A percentile compares a stretch with the other conserved stretches of the same genome.
These are phyloP conservation scores for Boletus sp. DNA, from an alignment of 768 basidiomycete species.

Conservation along the genomic window DNA sequence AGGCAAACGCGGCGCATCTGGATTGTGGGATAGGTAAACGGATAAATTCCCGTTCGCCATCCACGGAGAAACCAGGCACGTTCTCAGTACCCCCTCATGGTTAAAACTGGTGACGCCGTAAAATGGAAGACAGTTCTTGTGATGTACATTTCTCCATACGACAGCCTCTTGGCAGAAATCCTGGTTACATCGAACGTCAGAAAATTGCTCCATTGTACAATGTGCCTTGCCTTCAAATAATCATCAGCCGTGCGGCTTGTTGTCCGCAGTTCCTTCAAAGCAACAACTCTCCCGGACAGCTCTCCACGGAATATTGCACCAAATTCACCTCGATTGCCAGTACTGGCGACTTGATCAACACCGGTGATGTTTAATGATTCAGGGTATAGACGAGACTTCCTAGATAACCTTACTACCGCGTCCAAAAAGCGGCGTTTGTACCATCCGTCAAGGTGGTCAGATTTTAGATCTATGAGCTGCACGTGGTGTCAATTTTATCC, in stretches of 20 bases:
- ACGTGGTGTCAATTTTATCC: neutral
- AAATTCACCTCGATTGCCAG: slow-evolving; percentile 28
- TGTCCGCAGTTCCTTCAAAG: slow-evolving; percentile 29
- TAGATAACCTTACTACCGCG: slow-evolving; percentile 28
- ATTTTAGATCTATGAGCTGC: slow-evolving; percentile 26
- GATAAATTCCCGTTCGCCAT: slow-evolving; percentile 30
- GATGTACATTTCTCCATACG: slow-evolving; percentile 30
- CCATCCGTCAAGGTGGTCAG: slow-evolving; percentile 19
- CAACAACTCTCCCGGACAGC: slow-evolving; percentile 26
- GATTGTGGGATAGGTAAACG: slow-evolving; percentile 28
- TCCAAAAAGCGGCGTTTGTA: slow-evolving; percentile 30
- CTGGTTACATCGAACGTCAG: slow-evolving; percentile 15
- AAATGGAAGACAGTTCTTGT: slow-evolving; percentile 30
- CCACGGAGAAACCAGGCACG: slow-evolving; percentile 26
- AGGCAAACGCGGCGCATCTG: slow-evolving; percentile 26
- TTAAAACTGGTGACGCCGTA: slow-evolving; percentile 23
- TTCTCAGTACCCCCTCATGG: slow-evolving; percentile 9
- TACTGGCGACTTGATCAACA: slow-evolving; percentile 8
- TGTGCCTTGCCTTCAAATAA: slow-evolving; percentile 26
- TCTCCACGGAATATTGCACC: slow-evolving; percentile 32
- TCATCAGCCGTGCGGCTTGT: slow-evolving; percentile 17
- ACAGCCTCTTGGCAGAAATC: slow-evolving; percentile 30
- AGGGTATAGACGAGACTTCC: slow-evolving; percentile 29
- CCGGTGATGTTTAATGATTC: slow-evolving; percentile 21
- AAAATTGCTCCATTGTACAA: neutral